These are phyloP conservation scores for Coniferiporia weirii DNA, from an alignment of 1,284 basidiomycete genomes.

Conservation along the genomic window DNA sequence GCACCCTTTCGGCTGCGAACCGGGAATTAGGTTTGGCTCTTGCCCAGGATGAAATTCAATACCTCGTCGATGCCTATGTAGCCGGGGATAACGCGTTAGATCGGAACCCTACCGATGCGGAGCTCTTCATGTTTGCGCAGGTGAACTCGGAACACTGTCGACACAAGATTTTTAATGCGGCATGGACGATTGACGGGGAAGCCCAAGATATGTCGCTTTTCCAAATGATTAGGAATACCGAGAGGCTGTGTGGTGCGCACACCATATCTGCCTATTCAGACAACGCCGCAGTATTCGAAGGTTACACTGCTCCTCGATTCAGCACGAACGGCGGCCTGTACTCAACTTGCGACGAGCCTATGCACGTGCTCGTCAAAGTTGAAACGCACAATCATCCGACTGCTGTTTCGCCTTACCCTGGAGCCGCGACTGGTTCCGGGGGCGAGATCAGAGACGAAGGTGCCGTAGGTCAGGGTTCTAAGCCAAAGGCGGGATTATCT, in stretches of 20 bases:
- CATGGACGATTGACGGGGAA: conserved; percentile 84
- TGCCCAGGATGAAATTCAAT: conserved; percentile 86
- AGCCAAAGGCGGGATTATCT: conserved; percentile 91
- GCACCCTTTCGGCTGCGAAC: conserved; percentile 71
- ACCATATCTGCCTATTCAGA: conserved; percentile 98
- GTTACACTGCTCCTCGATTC: conserved; percentile 78
- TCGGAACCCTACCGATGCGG: conserved; percentile 92
- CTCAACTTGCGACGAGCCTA: conserved; percentile 57
- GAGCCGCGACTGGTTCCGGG: conserved; percentile 95
- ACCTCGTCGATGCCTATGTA: conserved; percentile 87
- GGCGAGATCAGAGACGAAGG: conserved; percentile 99
- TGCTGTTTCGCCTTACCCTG: conserved; percentile 96
- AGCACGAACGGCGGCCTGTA: conserved; percentile 58
- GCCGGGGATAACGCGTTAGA: conserved; percentile 56
- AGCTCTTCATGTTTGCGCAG: conserved; percentile 99
- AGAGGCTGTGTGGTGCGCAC: conserved; percentile 66
- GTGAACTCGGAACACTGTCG: conserved; percentile 99
- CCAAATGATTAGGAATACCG: conserved; percentile 97
- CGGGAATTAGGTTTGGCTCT: conserved; percentile 86
- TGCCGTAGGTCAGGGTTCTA: conserved; percentile 90
- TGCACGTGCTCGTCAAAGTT: conserved; percentile 94
- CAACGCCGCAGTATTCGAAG: conserved; percentile 93
- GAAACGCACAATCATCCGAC: conserved; percentile 99
- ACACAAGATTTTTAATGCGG: conserved; percentile 99
- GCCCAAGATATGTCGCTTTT: conserved; percentile 80